phyloP scores from a whole-genome alignment of 495 filamentous ascomycete species.

The Haplographium delicatum region DNA sequence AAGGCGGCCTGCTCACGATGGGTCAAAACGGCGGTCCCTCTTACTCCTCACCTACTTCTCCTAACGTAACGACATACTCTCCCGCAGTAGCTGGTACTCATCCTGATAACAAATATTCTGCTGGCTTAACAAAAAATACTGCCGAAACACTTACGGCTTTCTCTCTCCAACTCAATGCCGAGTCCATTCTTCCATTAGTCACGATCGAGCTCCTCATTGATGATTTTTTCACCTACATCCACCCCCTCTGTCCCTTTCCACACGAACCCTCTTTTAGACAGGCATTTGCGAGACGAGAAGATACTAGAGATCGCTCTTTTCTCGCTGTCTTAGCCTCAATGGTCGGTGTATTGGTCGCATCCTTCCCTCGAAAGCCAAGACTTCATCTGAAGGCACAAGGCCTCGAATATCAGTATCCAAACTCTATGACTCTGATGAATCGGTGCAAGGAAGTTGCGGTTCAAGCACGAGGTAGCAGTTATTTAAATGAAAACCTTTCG shows the following conservation, averaged over 20 bases:
- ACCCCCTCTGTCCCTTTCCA: slow-evolving; percentile 79
- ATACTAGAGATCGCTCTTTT: slow-evolving; percentile 62
- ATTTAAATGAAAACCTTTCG: slow-evolving; percentile 58
- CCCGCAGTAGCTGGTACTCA: too few relatives aligned
- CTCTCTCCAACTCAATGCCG: slow-evolving; percentile 42
- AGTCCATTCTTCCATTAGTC: slow-evolving; percentile 67
- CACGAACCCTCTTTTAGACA: slow-evolving; percentile 81
- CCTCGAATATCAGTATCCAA: slow-evolving; percentile 53
- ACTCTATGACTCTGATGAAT: slow-evolving; percentile 65
- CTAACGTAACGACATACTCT: too few relatives aligned
- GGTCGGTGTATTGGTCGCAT: slow-evolving; percentile 70
- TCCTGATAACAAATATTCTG: too few relatives aligned
- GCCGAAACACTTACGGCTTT: slow-evolving; percentile 41
- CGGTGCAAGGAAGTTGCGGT: slow-evolving; percentile 68
- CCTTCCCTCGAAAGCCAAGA: slow-evolving; percentile 73
- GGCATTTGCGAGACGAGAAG: slow-evolving; percentile 64
- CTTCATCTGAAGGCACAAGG: slow-evolving; percentile 61
- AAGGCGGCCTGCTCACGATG: too few relatives aligned
- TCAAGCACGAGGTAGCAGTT: slow-evolving; percentile 63
- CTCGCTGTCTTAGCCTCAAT: slow-evolving; percentile 76
- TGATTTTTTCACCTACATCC: slow-evolving; percentile 87
- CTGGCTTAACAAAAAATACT: too few relatives aligned
- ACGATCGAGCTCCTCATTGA: slow-evolving; percentile 66
- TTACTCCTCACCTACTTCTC: slow-evolving; percentile 40
- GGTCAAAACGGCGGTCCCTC: too few relatives aligned